phyloP scores from a whole-genome alignment of 768 basidiomycete genomes.

The Royoungia palumana region DNA sequence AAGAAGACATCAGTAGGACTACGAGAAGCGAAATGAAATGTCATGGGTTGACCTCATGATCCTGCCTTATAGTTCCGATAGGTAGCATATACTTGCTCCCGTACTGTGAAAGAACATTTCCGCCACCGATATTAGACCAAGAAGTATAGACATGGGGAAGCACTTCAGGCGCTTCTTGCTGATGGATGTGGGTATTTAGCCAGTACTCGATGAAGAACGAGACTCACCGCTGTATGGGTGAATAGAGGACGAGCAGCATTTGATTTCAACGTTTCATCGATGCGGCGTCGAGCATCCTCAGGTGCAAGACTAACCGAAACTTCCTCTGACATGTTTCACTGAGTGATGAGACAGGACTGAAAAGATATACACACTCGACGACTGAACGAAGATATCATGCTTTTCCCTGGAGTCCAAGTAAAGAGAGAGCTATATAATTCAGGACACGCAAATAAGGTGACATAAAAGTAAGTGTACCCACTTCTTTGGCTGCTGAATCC shows the following conservation, averaged over 20 bases:
- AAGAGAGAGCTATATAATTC: slow-evolving; percentile 16
- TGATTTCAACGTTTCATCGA: slow-evolving; percentile 56
- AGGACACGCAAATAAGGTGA: neutral
- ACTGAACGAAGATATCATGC: neutral
- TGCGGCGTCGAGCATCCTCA: slow-evolving; percentile 53
- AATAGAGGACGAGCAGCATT: slow-evolving; percentile 69
- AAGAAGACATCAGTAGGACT: slow-evolving; percentile 5
- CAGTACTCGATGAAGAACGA: neutral
- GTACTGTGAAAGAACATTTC: slow-evolving; percentile 57
- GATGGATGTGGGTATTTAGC: slow-evolving; percentile 10
- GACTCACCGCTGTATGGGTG: slow-evolving; percentile 48
- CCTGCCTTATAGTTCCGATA: slow-evolving; percentile 68
- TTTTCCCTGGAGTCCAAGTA: neutral
- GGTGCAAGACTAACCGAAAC: slow-evolving; percentile 33
- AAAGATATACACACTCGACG: slow-evolving; percentile 7
- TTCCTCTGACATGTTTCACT: slow-evolving; percentile 1
- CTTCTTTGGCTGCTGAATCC: slow-evolving; percentile 44
- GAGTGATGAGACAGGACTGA: neutral
- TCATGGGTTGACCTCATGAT: slow-evolving; percentile 54
- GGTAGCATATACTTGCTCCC: slow-evolving; percentile 83
- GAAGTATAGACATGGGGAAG: slow-evolving; percentile 91
- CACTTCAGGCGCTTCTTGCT: slow-evolving; percentile 56
- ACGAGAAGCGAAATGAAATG: neutral
- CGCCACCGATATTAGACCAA: slow-evolving; percentile 52
- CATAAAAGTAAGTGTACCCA: slow-evolving; percentile 24